Evolutionary conservation across 2,329 filamentous ascomycete species (phyloP).

Genomic region (Coniochaeta prunicola): DNA sequence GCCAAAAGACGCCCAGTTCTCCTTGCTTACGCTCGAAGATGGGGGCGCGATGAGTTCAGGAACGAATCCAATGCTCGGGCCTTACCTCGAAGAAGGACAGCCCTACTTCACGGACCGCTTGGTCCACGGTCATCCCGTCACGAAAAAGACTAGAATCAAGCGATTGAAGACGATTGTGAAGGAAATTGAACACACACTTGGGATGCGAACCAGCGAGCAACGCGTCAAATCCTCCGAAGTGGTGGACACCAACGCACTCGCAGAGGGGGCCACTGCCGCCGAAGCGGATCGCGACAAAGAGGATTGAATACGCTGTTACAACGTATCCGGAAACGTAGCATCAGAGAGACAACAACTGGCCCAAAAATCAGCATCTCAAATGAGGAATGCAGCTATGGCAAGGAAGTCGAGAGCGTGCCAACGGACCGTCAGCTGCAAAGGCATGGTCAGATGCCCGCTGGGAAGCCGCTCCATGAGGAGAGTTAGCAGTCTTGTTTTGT

Average conservation of each 20-base stretch:
- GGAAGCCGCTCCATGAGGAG: not conserved
- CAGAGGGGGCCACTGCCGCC: not conserved
- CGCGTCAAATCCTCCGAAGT: not conserved
- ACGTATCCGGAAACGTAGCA: not conserved
- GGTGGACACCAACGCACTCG: not conserved
- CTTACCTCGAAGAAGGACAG: not conserved
- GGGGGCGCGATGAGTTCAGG: not conserved
- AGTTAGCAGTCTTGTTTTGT: not conserved
- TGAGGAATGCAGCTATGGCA: not conserved
- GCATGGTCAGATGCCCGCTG: not conserved
- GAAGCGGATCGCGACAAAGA: not conserved
- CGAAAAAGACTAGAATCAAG: not conserved
- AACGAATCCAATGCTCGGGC: not conserved
- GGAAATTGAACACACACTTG: not conserved
- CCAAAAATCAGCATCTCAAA: not conserved
- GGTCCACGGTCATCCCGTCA: not conserved
- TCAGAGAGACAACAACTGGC: not conserved
- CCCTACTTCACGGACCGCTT: not conserved
- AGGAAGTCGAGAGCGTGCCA: not conserved
- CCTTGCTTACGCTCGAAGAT: not conserved
- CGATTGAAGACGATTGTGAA: not conserved
- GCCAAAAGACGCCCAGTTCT: not conserved
- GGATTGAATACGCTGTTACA: not conserved
- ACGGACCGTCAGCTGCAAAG: not conserved
- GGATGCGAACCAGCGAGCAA: not conserved